Percentiles rank a stretch among this genome's conserved stretches.
Evolutionary conservation across 257 asterid species (phyloP).

Genomic region (Sherardia arvensis): DNA sequence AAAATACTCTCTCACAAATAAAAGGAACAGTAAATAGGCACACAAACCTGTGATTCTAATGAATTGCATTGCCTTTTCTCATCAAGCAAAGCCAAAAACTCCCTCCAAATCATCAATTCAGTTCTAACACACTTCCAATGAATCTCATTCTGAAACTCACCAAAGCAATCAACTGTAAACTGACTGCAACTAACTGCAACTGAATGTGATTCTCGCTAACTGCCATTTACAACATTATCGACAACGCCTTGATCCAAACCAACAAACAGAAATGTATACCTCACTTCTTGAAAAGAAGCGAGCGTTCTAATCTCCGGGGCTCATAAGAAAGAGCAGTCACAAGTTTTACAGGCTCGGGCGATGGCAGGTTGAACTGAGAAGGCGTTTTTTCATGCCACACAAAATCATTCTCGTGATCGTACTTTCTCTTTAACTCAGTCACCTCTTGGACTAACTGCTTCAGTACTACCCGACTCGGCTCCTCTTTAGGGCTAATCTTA

Average conservation of each 20-base stretch:
- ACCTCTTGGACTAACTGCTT: slow-evolving; percentile 31
- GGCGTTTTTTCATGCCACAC: slow-evolving; percentile 49
- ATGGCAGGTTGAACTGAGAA: slow-evolving; percentile 23
- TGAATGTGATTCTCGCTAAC: neutral
- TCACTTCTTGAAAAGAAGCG: slow-evolving; percentile 20
- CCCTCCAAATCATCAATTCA: neutral
- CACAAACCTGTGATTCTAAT: neutral
- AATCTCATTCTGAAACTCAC: neutral
- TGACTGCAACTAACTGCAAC: neutral
- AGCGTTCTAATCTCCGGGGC: slow-evolving; percentile 34
- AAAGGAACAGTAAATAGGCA: too few species aligned
- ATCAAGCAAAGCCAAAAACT: neutral
- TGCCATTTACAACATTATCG: neutral
- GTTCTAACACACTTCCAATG: neutral
- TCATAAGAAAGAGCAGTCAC: slow-evolving; percentile 34
- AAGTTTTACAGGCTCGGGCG: slow-evolving; percentile 36
- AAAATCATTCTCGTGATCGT: slow-evolving; percentile 51
- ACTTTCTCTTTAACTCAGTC: slow-evolving; percentile 29
- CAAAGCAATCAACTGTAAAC: neutral
- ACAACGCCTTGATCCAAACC: neutral
- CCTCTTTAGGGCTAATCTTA: slow-evolving; percentile 37
- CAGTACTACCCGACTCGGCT: slow-evolving; percentile 33
- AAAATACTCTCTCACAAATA: too few species aligned
- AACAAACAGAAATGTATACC: neutral
- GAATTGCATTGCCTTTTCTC: neutral